Evolutionary conservation across 768 basidiomycete genomes (phyloP).

Genomic region (Mycena alexandri): DNA sequence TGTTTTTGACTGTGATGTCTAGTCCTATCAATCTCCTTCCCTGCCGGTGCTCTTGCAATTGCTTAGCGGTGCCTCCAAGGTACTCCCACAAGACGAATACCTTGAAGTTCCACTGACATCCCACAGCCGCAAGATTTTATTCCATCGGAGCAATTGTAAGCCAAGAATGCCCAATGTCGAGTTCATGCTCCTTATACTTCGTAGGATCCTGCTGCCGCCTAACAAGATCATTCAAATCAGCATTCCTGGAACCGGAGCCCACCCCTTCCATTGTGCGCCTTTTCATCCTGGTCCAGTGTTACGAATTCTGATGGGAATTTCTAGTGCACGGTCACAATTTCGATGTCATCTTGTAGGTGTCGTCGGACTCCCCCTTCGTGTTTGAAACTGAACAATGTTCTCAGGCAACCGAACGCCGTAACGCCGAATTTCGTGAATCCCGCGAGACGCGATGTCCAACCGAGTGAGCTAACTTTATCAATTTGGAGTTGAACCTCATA

Average conservation of each 20-base stretch:
- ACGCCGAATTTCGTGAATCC: constrained; percentile 27
- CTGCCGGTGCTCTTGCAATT: constrained; percentile 21
- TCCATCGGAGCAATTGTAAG: constrained; percentile 17
- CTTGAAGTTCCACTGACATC: not conserved
- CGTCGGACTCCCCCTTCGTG: no score
- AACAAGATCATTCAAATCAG: constrained; percentile 29
- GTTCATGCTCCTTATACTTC: not conserved
- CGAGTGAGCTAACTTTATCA: constrained; percentile 18
- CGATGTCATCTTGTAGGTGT: constrained; percentile 4
- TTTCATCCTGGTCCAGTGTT: constrained; percentile 8
- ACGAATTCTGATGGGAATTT: constrained; percentile 39
- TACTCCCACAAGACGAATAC: not conserved
- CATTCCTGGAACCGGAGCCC: constrained; percentile 25
- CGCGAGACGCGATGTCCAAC: constrained; percentile 22
- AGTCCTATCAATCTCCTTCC: constrained; percentile 23
- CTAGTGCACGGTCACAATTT: constrained; percentile 34
- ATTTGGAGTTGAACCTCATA: not conserved
- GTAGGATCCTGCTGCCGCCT: constrained; percentile 11
- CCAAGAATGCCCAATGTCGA: no score
- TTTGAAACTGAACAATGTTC: not conserved
- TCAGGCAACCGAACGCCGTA: constrained; percentile 4
- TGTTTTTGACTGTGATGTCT: not conserved
- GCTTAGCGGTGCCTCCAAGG: constrained; percentile 24
- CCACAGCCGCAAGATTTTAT: constrained; percentile 12
- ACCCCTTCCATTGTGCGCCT: constrained; percentile 32